Base-by-base conservation (phyloP, 169 alveolate species). In the Plasmodium sp. region DNA sequence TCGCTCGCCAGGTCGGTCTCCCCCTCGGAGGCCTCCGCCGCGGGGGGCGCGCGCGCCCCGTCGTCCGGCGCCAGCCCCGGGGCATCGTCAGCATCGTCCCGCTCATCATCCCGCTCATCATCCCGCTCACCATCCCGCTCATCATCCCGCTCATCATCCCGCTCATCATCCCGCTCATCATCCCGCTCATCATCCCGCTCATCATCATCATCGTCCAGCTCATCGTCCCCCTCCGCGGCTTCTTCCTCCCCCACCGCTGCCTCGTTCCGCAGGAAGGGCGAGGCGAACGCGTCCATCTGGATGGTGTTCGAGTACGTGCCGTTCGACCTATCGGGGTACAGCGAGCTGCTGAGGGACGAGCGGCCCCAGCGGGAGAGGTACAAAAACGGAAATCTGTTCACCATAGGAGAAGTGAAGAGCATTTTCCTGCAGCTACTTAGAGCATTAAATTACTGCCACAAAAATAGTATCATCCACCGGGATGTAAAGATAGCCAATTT, bases 401-500 rank as follows among this genome's bases (percentile, higher is more conserved):
- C 96, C 43, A 92, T 96, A 67, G 97, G 98, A 2, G 99, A 97
- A 72, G 95, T 97, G 18, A 97, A 97, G 94, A 91, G 95, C n/a
- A 96, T 97, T 43, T 92, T 97, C 93, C 92, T 93, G 36, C 99
- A 98, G 84, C 85, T 98, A 67, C 92, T 98, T 14, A 95, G 95
- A 51, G 99, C 98, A 39, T 95, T 98, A 84, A 96, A 96, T 93
- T 97, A 97, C 95, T 97, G 98, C 84, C 99, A 98, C 96, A 93
- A 94, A 54, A 97, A 97, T 95, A 97, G 96, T 88, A 96, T 97
- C 67, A 92, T 98, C 86, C 99, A 98, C 93, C 92, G 99, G 58
- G 99, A 98, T 91, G 93, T 98, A 62, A 98, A 98, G 91, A 97
- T 98, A 36, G 99, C 99, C n/a, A 98, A 98, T 85, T 84, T 98